Base-by-base conservation (phyloP, 1,284 basidiomycete genomes). In the Cryptococcus hybrid region DNA sequence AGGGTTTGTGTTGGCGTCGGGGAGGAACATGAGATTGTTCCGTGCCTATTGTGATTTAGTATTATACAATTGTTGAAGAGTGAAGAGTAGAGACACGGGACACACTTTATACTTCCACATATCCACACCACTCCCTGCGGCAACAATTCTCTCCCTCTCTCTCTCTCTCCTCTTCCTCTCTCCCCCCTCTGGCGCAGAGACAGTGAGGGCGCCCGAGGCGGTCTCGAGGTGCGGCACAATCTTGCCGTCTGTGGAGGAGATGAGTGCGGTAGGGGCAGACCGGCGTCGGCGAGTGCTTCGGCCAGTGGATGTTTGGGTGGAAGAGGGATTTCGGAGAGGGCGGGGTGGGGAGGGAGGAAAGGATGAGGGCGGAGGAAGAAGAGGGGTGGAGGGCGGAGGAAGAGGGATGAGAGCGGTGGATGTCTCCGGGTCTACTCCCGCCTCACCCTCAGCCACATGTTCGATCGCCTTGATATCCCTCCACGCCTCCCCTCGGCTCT, bases 1-100 rank as follows among this genome's bases (percentile, higher is more conserved):
- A 0, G 91, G 90, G n/a, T 87, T 84, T 35, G 90, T 90, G 70
- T 95, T 93, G 2, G 93, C 92, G 36, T 51, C 49, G 12, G 49
- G 35, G 1, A 88, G 74, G 69, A 94, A 97, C 90, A 95, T 94
- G 54, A 97, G 82, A 7, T 88, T 86, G 79, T 97, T 97, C 56
- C 92, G 85, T 36, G 89, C 83, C 90, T 92, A 64, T 56, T 43
- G 44, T 35, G 30, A 52, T 39, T 51, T 66, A 24, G 24, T 24
- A 24, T 24, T 24, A 24, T 24, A 24, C 38, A 63, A 55, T 57
- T 62, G 53, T 56, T 15, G 58, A 52, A 43, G 36, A 37, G 12
- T 9, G 7, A 7, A 40, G 7, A 46, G 7, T 34, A 34, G 40
- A 46, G 5, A 44, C 8, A 50, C 24, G 37, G 46, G 57, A 57